Base-by-base conservation (phyloP, 768 basidiomycete species). In the Hypholoma sublateritium region DNA sequence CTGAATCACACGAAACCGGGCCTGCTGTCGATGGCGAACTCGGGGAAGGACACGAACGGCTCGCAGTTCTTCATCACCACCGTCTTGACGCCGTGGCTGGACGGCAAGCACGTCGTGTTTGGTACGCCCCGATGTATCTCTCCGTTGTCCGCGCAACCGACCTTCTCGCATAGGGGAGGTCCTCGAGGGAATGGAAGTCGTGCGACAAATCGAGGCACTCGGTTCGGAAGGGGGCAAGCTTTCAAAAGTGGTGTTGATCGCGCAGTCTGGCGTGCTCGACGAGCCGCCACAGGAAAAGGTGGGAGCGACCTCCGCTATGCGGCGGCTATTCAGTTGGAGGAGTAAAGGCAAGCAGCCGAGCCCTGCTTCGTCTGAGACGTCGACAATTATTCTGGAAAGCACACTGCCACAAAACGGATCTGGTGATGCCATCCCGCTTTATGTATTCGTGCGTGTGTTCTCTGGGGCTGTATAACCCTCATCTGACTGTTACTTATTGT, bases 41-140 rank as follows among this genome's bases (percentile, higher is more conserved):
- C 87, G 4, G 88, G 87, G 24, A 74, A 72, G 68, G 85, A 93
- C 77, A 95, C 93, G 61, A 95, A 95, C 68, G 92, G 89, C n/a
- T 90, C 84, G 19, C 84, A 82, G 71, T 95, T 95, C 83, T 95
- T 96, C 80, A 86, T 95, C 76, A 93, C 90, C 59, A 95, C 92
- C 36, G 86, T 85, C 54, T 71, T 74, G 32, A 90, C 90, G 2
- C 72, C 76, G 36, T 93, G 90, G 91, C 83, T 95, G 56, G 90
- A 95, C 68, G 88, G 87, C 56, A 81, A 79, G 54, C 88, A 93
- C 72, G 89, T 93, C 72, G 93, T 95, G 44, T 95, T 96, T 65
- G 94, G 93, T 85, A 64, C 48, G 74, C 43, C 41, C 5, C 57
- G 43, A 12, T 57, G 47, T 13, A 28, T 17, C 16, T 16, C n/a